Evolutionary conservation across 352 stramenopile species (phyloP).

Genomic region (Phytophthora hybrid): DNA sequence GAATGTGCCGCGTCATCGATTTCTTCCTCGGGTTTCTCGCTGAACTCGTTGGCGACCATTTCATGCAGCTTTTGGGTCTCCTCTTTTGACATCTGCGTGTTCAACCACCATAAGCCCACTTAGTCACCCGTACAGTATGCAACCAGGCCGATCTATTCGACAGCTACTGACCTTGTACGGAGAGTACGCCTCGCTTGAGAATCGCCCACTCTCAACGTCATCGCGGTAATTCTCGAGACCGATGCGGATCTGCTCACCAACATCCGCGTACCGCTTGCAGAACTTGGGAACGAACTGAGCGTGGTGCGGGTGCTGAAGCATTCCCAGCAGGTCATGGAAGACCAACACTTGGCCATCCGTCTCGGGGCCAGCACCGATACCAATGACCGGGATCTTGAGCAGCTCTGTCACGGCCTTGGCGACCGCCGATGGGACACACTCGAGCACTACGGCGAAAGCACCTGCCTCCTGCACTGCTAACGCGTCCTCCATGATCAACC

Average conservation of each 20-base stretch:
- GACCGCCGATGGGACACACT: constrained; percentile 91
- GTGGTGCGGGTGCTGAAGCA: constrained; percentile 98
- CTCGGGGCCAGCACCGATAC: constrained; percentile 95
- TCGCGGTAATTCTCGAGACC: constrained; percentile 96
- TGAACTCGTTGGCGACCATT: constrained; percentile 71
- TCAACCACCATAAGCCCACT: neutral
- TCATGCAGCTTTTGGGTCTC: constrained; percentile 77
- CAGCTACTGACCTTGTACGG: constrained; percentile 92
- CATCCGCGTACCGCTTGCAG: constrained; percentile 98
- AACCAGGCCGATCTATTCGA: neutral
- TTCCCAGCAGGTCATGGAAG: constrained; percentile 98
- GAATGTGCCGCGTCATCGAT: constrained; percentile 43
- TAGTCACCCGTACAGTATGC: neutral
- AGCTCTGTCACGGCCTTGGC: constrained; percentile 94
- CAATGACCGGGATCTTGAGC: constrained; percentile 98
- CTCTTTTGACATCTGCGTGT: constrained; percentile 77
- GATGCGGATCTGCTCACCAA: constrained; percentile 94
- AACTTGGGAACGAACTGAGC: constrained; percentile 97
- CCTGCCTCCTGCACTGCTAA: constrained; percentile 95
- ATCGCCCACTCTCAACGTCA: constrained; percentile 95
- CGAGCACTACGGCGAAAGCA: constrained; percentile 94
- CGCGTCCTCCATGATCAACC: constrained; percentile 96
- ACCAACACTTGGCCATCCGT: constrained; percentile 98
- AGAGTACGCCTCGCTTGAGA: constrained; percentile 94
- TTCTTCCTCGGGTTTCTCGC: constrained; percentile 35